phyloP scores from a whole-genome alignment of 2,329 filamentous ascomycete species.

The Cladosporium phlei region DNA sequence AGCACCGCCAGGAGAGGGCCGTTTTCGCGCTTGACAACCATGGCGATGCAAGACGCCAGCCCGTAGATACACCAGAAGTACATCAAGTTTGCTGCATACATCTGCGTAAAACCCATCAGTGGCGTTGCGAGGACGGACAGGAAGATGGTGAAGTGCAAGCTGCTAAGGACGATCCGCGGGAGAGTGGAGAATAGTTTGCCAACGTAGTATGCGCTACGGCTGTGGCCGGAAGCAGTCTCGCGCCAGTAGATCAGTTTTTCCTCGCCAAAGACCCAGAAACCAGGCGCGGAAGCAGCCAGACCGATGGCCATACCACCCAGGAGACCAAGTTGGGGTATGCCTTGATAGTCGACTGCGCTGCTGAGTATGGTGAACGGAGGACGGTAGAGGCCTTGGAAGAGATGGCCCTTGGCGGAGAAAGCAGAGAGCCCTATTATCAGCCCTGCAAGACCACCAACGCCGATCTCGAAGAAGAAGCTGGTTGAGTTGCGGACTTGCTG shows the following conservation, averaged over 20 bases:
- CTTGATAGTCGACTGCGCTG: slow-evolving; percentile 46
- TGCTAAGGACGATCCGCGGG: slow-evolving; percentile 48
- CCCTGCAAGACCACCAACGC: slow-evolving; percentile 49
- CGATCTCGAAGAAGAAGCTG: slow-evolving; percentile 52
- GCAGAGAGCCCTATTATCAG: slow-evolving; percentile 52
- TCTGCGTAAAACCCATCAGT: slow-evolving; percentile 46
- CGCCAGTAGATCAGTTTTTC: slow-evolving; percentile 52
- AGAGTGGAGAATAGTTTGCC: slow-evolving; percentile 52
- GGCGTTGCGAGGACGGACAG: slow-evolving; percentile 48
- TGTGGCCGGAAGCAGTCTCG: slow-evolving; percentile 55
- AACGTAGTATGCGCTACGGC: slow-evolving; percentile 52
- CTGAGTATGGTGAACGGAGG: slow-evolving; percentile 50
- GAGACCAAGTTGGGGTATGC: slow-evolving; percentile 50
- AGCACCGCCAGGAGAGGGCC: slow-evolving; percentile 55
- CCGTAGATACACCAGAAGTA: slow-evolving; percentile 59
- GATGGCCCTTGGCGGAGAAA: slow-evolving; percentile 45
- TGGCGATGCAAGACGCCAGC: slow-evolving; percentile 48
- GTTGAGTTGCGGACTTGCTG: slow-evolving; percentile 54
- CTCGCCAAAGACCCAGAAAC: slow-evolving; percentile 54
- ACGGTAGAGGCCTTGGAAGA: slow-evolving; percentile 52
- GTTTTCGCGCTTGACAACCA: slow-evolving; percentile 53
- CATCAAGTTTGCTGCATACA: slow-evolving; percentile 48
- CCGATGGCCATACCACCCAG: slow-evolving; percentile 53
- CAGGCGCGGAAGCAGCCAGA: slow-evolving; percentile 51
- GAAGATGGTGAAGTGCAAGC: slow-evolving; percentile 52